Conservation (phyloP, 257 asterid genomes). For the Osmanthus fragrans region DNA sequence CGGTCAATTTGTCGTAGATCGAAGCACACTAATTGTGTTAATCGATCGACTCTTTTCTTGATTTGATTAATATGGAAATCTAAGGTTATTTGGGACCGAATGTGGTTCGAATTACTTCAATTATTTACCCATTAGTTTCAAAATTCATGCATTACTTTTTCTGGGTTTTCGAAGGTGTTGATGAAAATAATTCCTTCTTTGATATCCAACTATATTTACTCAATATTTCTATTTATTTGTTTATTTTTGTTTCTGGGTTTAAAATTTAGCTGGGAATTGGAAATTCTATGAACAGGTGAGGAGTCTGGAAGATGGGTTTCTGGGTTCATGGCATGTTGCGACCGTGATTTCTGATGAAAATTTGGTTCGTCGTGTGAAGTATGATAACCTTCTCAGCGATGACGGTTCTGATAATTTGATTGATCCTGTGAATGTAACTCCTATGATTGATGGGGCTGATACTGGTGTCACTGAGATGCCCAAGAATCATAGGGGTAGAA, state of each 20-base stretch:
- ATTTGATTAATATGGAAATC: slow-evolving; percentile 31
- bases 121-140: neutral
- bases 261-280: neutral
- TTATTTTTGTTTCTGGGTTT: slow-evolving; percentile 1
- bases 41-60: slow-evolving; percentile 19
- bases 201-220: slow-evolving; percentile 13
- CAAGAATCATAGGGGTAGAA: slow-evolving; percentile 43
- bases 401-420: slow-evolving; percentile 41
- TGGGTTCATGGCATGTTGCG: slow-evolving; percentile 68
- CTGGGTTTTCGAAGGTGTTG: neutral
- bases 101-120: slow-evolving; percentile 5
- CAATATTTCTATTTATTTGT: neutral
- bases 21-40: slow-evolving; percentile 10
- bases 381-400: slow-evolving; percentile 54
- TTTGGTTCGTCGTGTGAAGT: slow-evolving; percentile 46
- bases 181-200: neutral
- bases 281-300: slow-evolving; percentile 50
- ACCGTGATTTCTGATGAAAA: slow-evolving; percentile 30
- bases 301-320: slow-evolving; percentile 62
- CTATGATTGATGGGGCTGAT: slow-evolving; percentile 48
- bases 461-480: slow-evolving; percentile 13
- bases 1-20: slow-evolving; percentile 13
- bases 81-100: slow-evolving; percentile 21
- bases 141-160: neutral
- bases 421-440: slow-evolving; percentile 52